These are phyloP conservation scores for Arabidopsis hybrid DNA, from an alignment of 441 rosid species.

Conservation along the genomic window DNA sequence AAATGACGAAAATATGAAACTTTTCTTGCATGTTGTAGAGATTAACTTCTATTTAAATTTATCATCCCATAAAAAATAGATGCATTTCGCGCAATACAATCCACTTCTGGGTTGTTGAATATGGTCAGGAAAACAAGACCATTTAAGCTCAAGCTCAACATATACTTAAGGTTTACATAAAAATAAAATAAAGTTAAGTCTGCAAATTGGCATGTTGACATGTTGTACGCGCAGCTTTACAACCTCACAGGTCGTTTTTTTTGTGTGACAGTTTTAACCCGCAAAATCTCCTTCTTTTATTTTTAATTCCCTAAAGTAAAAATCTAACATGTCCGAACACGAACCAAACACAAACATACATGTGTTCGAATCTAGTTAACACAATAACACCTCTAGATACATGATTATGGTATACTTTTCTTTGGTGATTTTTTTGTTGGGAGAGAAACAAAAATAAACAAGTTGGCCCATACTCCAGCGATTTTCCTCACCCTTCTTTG, in stretches of 20 bases:
- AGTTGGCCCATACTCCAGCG: constrained; percentile 34
- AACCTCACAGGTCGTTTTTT: constrained; percentile 14
- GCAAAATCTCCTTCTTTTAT: neutral
- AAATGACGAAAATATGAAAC: neutral
- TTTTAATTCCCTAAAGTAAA: neutral
- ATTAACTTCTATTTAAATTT: too few relatives aligned
- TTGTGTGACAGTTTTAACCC: constrained; percentile 1
- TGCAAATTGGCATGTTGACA: constrained; percentile 25
- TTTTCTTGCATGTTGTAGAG: neutral
- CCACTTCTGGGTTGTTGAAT: neutral
- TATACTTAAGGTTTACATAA: neutral
- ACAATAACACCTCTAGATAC: neutral
- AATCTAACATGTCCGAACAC: neutral
- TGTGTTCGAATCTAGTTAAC: constrained; percentile 3
- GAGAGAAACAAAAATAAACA: constrained; percentile 8
- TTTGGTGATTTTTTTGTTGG: neutral
- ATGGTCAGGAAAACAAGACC: neutral
- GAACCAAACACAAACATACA: neutral
- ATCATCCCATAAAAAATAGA: too few relatives aligned
- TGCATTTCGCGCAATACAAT: neutral
- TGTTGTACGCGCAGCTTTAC: neutral
- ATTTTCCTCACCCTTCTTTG: neutral
- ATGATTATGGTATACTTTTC: neutral
- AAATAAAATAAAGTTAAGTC: neutral
- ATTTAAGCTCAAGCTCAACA: neutral